Base-by-base conservation (phyloP, 805 yeast species). In the Lipomyces kockii region DNA sequence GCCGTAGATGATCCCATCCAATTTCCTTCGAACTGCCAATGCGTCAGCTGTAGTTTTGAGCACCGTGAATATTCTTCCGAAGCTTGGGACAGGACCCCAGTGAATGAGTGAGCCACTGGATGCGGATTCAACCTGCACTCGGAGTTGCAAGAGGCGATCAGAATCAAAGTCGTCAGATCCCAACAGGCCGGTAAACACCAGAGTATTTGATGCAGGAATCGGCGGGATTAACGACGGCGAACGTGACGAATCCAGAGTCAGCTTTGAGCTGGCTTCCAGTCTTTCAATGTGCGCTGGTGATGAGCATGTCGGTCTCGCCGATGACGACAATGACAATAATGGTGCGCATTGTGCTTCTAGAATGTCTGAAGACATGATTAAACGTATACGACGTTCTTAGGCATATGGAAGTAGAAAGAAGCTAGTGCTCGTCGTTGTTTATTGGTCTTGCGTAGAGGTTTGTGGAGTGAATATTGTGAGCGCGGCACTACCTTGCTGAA, bases 1-100 rank as follows among this genome's bases (percentile, higher is more conserved):
- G 29, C 25, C 37, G 61, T 35, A 52, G 25, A 32, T 17, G 51
- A n/a, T 35, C 35, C 69, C 69, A 52, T 63, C 68, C 12, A 66
- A 35, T 3, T 57, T 37, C n/a, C 53, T 25, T 11, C 65, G 60
- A 27, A 58, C 62, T 4, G 12, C n/a, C 27, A 49, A n/a, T 2
- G 73, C 73, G 2, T 68, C 66, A 20, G 57, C 29, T 3, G 39
- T 49, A 4, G 67, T 60, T 6, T 34, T 14, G 51, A 66, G 63
- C 8, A 71, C 71, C 5, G 61, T 62, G 34, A 69, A 67, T 17
- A 70, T 34, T 11, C 73, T 67, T 2, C 65, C 73, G 43, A 70
- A 67, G 11, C 65, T 34, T 11, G 58, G 63, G 27, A 66, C 46
- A 35, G 60, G 55, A 22, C 70, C 72, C 67, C 64, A 61, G 57